Percentiles rank a stretch among this genome's conserved stretches.
phyloP scores from a whole-genome alignment of 1,284 basidiomycete species.

The Sanghuangporus baumii region DNA sequence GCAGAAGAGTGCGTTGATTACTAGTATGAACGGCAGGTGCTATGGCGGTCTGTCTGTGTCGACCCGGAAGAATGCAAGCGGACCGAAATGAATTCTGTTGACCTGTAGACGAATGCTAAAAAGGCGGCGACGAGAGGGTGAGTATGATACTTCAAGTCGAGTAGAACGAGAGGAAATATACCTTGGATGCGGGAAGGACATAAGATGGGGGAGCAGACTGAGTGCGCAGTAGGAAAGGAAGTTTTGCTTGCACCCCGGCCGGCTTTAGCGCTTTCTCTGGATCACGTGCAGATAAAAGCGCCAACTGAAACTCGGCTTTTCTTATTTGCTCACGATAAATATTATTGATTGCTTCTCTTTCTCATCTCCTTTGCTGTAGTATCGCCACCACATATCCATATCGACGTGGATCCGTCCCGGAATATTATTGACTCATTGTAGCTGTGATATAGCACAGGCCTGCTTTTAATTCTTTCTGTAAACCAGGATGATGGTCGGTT shows the following conservation, averaged over 20 bases:
- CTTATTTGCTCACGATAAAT: background rate
- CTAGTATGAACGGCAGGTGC: conserved; percentile 26
- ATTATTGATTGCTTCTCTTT: background rate
- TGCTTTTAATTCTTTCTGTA: too few relatives aligned
- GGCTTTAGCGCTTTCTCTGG: background rate
- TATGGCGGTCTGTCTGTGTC: conserved; percentile 76
- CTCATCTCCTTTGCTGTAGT: background rate
- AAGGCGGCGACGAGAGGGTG: background rate
- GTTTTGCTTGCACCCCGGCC: conserved; percentile 1
- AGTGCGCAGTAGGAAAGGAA: background rate
- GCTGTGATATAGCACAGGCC: too few relatives aligned
- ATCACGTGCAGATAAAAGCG: background rate
- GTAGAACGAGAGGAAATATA: conserved; percentile 1
- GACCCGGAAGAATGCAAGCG: conserved; percentile 52
- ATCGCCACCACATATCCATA: background rate
- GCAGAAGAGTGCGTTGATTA: conserved; percentile 22
- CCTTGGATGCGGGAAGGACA: conserved; percentile 14
- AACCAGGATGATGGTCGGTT: too few relatives aligned
- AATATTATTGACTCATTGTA: too few relatives aligned
- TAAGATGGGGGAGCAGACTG: conserved; percentile 11
- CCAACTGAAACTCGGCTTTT: background rate
- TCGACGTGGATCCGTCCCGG: background rate
- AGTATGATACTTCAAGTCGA: background rate
- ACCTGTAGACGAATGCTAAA: conserved; percentile 11
- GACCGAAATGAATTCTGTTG: conserved; percentile 34